phyloP scores from a whole-genome alignment of 768 basidiomycete species.

The Leucocoprinus birnbaumii region DNA sequence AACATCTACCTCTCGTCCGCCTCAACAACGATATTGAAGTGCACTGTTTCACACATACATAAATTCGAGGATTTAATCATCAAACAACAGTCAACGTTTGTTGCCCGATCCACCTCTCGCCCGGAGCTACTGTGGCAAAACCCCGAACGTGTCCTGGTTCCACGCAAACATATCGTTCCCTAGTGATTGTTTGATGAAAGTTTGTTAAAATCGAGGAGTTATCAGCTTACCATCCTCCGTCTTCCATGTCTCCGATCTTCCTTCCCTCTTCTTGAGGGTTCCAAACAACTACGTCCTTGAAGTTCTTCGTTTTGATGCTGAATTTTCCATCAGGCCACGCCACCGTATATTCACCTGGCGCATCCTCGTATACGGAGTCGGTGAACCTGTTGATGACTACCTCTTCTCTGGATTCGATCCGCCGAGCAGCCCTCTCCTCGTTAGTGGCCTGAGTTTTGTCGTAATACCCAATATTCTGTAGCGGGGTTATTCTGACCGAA shows the following conservation, averaged over 20 bases:
- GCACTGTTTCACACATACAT: no score
- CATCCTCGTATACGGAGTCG: slow-evolving; percentile 77
- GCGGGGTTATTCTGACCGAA: slow-evolving; percentile 56
- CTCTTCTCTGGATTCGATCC: slow-evolving; percentile 53
- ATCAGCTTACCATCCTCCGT: slow-evolving; percentile 70
- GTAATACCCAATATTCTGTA: slow-evolving; percentile 63
- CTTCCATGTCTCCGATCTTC: slow-evolving; percentile 88
- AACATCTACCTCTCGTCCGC: no score
- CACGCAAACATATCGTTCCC: slow-evolving; percentile 86
- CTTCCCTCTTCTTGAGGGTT: slow-evolving; percentile 80
- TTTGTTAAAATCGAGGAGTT: neutral
- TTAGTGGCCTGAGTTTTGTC: slow-evolving; percentile 77
- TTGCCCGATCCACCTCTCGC: slow-evolving; percentile 73
- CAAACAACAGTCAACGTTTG: slow-evolving; percentile 56
- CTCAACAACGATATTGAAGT: no score
- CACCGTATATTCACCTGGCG: slow-evolving; percentile 51
- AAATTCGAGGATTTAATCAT: no score
- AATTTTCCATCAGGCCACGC: slow-evolving; percentile 58
- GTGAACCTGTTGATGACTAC: slow-evolving; percentile 70
- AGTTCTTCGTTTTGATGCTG: slow-evolving; percentile 45
- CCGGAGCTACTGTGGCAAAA: slow-evolving; percentile 59
- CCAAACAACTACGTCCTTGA: slow-evolving; percentile 91
- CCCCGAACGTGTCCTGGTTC: slow-evolving; percentile 87
- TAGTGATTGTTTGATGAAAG: slow-evolving; percentile 21
- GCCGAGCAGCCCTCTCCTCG: slow-evolving; percentile 43